phyloP scores from a whole-genome alignment of 2,329 filamentous ascomycete genomes.

The Scedosporium dehoogii region DNA sequence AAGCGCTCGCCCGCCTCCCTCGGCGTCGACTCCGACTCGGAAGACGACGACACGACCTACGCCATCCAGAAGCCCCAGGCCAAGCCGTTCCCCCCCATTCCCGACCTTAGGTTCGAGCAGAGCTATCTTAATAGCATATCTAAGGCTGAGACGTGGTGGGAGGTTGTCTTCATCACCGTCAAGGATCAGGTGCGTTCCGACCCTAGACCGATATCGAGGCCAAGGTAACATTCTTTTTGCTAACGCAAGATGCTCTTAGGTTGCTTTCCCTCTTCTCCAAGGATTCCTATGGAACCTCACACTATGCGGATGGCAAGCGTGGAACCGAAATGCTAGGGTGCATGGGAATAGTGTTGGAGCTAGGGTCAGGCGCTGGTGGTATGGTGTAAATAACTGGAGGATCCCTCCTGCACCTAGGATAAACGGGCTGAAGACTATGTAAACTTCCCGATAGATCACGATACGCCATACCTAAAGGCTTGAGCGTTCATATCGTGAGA shows the following conservation, averaged over 20 bases:
- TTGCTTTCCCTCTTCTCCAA: conserved; percentile 79
- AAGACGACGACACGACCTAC: conserved; percentile 60
- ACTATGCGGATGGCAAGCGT: conserved; percentile 79
- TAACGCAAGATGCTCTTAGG: conserved; percentile 32
- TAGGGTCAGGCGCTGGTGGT: conserved; percentile 84
- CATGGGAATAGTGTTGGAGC: conserved; percentile 70
- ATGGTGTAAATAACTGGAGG: conserved; percentile 83
- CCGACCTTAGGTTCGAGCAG: conserved; percentile 93
- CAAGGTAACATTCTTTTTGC: background rate
- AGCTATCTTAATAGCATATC: conserved; percentile 90
- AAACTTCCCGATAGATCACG: background rate
- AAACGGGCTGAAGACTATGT: background rate
- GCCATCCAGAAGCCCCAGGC: conserved; percentile 47
- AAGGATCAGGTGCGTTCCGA: conserved; percentile 64
- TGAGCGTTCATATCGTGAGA: background rate
- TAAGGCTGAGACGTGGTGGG: conserved; percentile 67
- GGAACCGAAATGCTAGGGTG: conserved; percentile 71
- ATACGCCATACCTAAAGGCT: background rate
- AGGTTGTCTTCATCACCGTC: conserved; percentile 72
- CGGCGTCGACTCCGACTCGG: conserved; percentile 24
- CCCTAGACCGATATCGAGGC: background rate
- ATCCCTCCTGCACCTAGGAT: conserved; percentile 34
- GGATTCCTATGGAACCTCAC: conserved; percentile 82
- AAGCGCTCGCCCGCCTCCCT: conserved; percentile 15
- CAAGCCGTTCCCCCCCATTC: conserved; percentile 52